These are phyloP conservation scores for Drosera capensis DNA, from an alignment of 148 eudicot species.

Conservation along the genomic window DNA sequence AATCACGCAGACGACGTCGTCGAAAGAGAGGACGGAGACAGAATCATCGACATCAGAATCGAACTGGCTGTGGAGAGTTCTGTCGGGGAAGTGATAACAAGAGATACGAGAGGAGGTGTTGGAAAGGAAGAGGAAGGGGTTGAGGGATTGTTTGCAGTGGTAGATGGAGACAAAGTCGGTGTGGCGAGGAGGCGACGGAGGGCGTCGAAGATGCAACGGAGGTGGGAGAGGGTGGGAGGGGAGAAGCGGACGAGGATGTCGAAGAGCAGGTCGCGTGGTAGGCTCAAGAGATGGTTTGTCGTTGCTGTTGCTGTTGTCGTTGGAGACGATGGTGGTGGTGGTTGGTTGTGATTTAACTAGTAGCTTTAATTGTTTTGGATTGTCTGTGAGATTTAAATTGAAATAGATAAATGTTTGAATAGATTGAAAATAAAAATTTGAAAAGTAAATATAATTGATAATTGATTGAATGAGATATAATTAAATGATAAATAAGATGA, in stretches of 20 bases:
- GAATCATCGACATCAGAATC: conserved; percentile 8
- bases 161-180: conserved; percentile 19
- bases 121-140: conserved; percentile 15
- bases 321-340: too few species aligned
- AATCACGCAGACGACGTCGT: conserved; percentile 20
- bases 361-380: too few species aligned
- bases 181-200: conserved; percentile 1
- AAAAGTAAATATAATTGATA: too few species aligned
- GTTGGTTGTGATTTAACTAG: too few species aligned
- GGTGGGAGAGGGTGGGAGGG: conserved; percentile 12
- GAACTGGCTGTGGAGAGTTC: conserved; percentile 11
- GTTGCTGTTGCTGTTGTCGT: too few species aligned
- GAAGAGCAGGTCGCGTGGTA: conserved; percentile 26
- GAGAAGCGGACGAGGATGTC: conserved; percentile 23
- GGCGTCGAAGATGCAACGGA: conserved; percentile 16
- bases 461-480: too few species aligned
- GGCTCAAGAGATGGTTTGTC: conserved; percentile 3
- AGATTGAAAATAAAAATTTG: too few species aligned
- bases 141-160: conserved; percentile 19
- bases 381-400: too few species aligned
- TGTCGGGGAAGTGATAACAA: conserved; percentile 16
- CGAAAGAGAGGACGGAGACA: conserved; percentile 10
- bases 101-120: conserved; percentile 3
- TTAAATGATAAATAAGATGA: too few species aligned
- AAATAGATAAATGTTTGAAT: too few species aligned